Evolutionary conservation across 345 rosid species (phyloP).

Genomic region (Triadica sebifera): DNA sequence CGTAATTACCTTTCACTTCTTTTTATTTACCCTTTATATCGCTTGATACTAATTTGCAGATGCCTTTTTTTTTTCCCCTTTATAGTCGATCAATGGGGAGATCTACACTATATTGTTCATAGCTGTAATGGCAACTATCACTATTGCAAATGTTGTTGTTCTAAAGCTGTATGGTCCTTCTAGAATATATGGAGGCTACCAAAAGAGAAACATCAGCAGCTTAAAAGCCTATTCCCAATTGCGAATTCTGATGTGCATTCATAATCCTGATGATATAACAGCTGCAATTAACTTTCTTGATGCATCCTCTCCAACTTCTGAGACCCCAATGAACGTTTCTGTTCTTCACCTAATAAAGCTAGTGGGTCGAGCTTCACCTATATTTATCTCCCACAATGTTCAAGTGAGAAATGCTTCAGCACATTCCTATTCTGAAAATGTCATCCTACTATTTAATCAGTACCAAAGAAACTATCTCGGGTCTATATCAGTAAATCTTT

Average conservation of each 20-base stretch:
- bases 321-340: constrained; percentile 22
- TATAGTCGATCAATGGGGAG: background rate
- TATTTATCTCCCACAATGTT: constrained; percentile 26
- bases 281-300: constrained; percentile 38
- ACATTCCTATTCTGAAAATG: constrained; percentile 24
- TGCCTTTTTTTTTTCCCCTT: too few species aligned
- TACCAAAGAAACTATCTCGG: constrained; percentile 21
- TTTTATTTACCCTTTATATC: too few species aligned
- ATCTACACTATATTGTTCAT: background rate
- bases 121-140: constrained; percentile 16
- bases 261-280: constrained; percentile 29
- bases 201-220: constrained; percentile 35
- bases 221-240: constrained; percentile 24
- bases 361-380: constrained; percentile 34
- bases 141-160: constrained; percentile 27
- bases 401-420: background rate
- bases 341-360: constrained; percentile 39
- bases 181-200: constrained; percentile 27
- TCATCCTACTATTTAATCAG: constrained; percentile 25
- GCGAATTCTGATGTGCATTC: constrained; percentile 35
- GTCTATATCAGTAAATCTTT: constrained; percentile 16
- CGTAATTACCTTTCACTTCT: background rate
- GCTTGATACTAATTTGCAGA: too few species aligned
- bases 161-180: constrained; percentile 42
- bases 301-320: constrained; percentile 22